Base-by-base conservation (phyloP, 306 rosid genomes). In the Quercus bicolor region DNA sequence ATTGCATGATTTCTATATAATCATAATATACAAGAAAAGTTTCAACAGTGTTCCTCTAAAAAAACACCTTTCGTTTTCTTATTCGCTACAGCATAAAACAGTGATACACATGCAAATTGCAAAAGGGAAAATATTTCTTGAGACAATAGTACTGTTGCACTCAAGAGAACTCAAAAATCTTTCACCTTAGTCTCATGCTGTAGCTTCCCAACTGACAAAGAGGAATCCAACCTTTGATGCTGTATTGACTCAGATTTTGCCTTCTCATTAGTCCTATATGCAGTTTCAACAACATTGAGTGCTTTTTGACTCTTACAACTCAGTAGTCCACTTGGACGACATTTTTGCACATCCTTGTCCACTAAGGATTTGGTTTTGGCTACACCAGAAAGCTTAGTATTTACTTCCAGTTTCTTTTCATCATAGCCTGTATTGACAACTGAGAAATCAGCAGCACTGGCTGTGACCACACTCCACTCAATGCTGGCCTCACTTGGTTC, bases 401-500 rank as follows among this genome's bases (percentile, higher is more conserved):
- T 74, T 23, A 18, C 86, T 1, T 71, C 29, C 1, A 75, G 23
- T 72, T 74, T 79, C 81, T 84, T 87, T 68, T 82, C 83, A 69
- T 79, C 77, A 56, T 72, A 70, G 15, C 56, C 84, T 3, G 74
- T 48, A 76, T 18, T 70, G 55, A 70, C 55, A 6, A 70, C 45
- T 5, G 76, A n/a, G 72, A 66, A 69, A 16, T 64, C 82, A 18
- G 78, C 59, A n/a, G 69, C 75, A 68, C 74, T 73, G 59, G 85
- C 80, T 7, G 80, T 74, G 74, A 78, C 88, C 21, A 78, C 86
- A 72, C 89, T 78, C 84, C 84, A 77, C 29, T 75, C 85, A 56
- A 86, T 78, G 81, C 85, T 82, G 40, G 78, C 57, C 78, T 82
- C 90, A 74, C 77, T 84, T 33, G 90, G 79, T 72, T 70, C 87